Percentiles rank a stretch among this genome's conserved stretches.
Evolutionary conservation across 306 rosid species (phyloP).

Genomic region (Cicer yamashitae): DNA sequence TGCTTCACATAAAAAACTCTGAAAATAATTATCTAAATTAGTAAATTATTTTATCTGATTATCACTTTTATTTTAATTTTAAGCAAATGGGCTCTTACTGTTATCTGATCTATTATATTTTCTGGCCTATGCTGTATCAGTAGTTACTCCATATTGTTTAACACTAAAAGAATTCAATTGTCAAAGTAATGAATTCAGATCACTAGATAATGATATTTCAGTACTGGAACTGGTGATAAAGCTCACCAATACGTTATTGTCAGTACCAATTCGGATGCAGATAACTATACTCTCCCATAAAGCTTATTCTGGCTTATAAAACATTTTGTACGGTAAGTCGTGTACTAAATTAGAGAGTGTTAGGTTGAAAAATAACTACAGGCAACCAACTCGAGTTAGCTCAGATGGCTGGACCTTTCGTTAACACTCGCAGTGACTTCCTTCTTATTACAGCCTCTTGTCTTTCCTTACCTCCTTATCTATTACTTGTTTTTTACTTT

Average conservation of each 20-base stretch:
- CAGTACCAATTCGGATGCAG: too few relatives aligned
- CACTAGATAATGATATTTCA: background rate
- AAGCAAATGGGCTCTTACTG: background rate
- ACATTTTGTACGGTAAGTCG: too few relatives aligned
- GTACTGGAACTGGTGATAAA: background rate
- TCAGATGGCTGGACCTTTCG: too few relatives aligned
- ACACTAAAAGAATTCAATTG: background rate
- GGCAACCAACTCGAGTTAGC: too few relatives aligned
- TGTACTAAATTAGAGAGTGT: too few relatives aligned
- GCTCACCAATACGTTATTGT: too few relatives aligned
- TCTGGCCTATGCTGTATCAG: conserved; percentile 15
- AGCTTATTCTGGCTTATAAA: too few relatives aligned
- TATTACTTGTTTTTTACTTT: background rate
- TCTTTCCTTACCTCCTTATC: too few relatives aligned
- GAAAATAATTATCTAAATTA: background rate
- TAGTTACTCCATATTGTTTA: background rate
- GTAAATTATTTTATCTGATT: background rate
- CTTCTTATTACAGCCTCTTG: too few relatives aligned
- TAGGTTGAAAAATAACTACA: too few relatives aligned
- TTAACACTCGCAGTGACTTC: too few relatives aligned
- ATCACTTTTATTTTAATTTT: background rate
- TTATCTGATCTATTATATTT: background rate
- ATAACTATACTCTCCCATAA: too few relatives aligned
- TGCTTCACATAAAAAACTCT: background rate
- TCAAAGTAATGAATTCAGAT: background rate